These are phyloP conservation scores for Picochlorum sp. DNA, from an alignment of 139 green algal species.

Conservation along the genomic window DNA sequence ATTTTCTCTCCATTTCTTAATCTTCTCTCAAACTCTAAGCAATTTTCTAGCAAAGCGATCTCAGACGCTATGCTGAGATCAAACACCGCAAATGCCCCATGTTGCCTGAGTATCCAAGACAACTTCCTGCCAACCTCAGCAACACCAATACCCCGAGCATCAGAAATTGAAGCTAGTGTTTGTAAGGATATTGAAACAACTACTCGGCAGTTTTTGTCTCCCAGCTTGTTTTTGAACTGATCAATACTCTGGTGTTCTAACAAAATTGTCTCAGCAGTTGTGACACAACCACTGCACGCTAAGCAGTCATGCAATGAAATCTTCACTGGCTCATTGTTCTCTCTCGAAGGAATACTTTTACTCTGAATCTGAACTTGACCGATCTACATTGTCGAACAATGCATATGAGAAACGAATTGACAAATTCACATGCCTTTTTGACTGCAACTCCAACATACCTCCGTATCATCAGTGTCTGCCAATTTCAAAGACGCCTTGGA, in stretches of 20 bases:
- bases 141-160: slow-evolving; percentile 23
- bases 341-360: slow-evolving; percentile 15
- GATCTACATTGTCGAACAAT: slow-evolving; percentile 10
- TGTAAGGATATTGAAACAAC: slow-evolving; percentile 82
- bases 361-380: slow-evolving; percentile 24
- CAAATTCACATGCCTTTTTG: background rate
- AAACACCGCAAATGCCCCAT: slow-evolving; percentile 63
- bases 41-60: slow-evolving; percentile 72
- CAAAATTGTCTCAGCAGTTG: slow-evolving; percentile 88
- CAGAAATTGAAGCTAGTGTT: slow-evolving; percentile 63
- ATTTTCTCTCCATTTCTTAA: slow-evolving; percentile 31
- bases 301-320: slow-evolving; percentile 94
- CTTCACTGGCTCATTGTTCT: slow-evolving; percentile 55
- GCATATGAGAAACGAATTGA: background rate
- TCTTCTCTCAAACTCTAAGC: slow-evolving; percentile 68
- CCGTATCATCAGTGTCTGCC: background rate
- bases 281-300: slow-evolving; percentile 95
- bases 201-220: slow-evolving; percentile 34
- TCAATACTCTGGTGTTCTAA: slow-evolving; percentile 81
- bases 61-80: slow-evolving; percentile 57
- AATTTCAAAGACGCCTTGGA: background rate
- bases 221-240: slow-evolving; percentile 45
- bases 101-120: slow-evolving; percentile 41
- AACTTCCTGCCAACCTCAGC: slow-evolving; percentile 22
- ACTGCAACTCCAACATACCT: background rate